Evolutionary conservation across 139 green algal species (phyloP).

Genomic region (Chlorella sp.): DNA sequence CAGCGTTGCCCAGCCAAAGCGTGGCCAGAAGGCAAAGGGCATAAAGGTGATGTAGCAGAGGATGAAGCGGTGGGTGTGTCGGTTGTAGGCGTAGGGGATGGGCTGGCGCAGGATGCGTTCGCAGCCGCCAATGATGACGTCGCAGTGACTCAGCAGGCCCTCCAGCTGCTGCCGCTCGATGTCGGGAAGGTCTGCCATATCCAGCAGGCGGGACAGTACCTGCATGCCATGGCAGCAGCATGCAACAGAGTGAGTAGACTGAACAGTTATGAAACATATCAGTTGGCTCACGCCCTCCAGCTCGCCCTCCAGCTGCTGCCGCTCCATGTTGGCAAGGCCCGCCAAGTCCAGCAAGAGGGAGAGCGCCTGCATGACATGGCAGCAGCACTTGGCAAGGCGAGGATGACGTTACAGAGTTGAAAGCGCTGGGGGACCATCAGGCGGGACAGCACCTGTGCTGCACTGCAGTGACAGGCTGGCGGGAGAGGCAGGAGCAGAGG

Average conservation of each 20-base stretch:
- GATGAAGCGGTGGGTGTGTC: conserved; percentile 61
- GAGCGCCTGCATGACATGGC: conserved; percentile 25
- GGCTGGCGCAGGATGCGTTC: conserved; percentile 32
- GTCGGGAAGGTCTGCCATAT: neutral
- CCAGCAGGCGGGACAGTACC: conserved; percentile 30
- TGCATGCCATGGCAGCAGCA: neutral
- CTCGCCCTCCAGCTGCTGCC: conserved; percentile 13
- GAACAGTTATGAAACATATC: neutral
- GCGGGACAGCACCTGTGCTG: too few relatives aligned
- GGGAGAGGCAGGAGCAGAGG: too few relatives aligned
- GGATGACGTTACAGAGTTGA: too few relatives aligned
- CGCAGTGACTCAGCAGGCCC: neutral
- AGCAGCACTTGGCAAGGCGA: neutral
- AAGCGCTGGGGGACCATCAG: too few relatives aligned
- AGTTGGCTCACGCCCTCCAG: too few relatives aligned
- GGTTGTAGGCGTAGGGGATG: conserved; percentile 12
- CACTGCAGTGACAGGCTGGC: too few relatives aligned
- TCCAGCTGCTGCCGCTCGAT: conserved; percentile 23
- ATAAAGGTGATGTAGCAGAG: conserved; percentile 51
- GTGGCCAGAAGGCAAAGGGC: conserved; percentile 8
- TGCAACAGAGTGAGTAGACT: neutral
- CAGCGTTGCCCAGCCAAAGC: conserved; percentile 49
- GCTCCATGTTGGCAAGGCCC: neutral
- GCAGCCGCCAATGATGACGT: conserved; percentile 19
- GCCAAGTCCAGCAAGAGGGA: conserved; percentile 20